Percentiles rank a stretch among this genome's conserved stretches.
These are phyloP conservation scores for Mortierella sp. DNA, from an alignment of 371 early-diverging fungal species.

Conservation along the genomic window DNA sequence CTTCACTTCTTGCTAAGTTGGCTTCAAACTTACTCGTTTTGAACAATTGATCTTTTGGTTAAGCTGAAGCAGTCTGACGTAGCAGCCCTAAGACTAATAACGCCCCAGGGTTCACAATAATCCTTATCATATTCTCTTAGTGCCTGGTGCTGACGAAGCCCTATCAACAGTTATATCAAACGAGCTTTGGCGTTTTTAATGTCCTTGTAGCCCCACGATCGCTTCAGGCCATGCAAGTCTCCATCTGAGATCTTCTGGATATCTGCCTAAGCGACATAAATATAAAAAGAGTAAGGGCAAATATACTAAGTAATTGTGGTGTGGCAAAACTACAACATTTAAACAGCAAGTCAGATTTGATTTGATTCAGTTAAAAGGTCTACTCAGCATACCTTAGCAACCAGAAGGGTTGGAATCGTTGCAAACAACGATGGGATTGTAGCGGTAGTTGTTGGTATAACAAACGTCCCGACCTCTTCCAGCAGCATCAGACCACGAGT, in stretches of 20 bases:
- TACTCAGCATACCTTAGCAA: constrained; percentile 19
- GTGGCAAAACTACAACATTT: neutral
- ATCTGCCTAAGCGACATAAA: constrained; percentile 14
- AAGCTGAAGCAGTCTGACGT: too few relatives aligned
- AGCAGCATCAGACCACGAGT: constrained; percentile 11
- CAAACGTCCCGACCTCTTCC: constrained; percentile 22
- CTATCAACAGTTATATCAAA: constrained; percentile 4
- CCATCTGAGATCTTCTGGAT: constrained; percentile 12
- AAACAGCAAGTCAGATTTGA: neutral
- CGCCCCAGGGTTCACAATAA: too few relatives aligned
- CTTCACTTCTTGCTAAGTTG: too few relatives aligned
- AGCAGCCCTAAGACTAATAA: too few relatives aligned
- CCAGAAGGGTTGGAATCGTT: constrained; percentile 16
- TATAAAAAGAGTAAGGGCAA: neutral
- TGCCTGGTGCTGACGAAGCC: too few relatives aligned
- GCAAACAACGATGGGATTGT: constrained; percentile 26
- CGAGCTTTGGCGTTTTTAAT: constrained; percentile 10
- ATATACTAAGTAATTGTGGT: neutral
- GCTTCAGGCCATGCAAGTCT: constrained; percentile 14
- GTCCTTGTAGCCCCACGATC: constrained; percentile 26
- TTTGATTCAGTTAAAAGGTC: too few relatives aligned
- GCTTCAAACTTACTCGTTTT: too few relatives aligned
- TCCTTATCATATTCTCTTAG: too few relatives aligned
- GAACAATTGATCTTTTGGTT: too few relatives aligned
- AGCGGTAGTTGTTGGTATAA: constrained; percentile 12